Percentiles rank a stretch among this genome's conserved stretches.
Conservation (phyloP, 768 basidiomycete genomes). For the Kwoniella europaea region DNA sequence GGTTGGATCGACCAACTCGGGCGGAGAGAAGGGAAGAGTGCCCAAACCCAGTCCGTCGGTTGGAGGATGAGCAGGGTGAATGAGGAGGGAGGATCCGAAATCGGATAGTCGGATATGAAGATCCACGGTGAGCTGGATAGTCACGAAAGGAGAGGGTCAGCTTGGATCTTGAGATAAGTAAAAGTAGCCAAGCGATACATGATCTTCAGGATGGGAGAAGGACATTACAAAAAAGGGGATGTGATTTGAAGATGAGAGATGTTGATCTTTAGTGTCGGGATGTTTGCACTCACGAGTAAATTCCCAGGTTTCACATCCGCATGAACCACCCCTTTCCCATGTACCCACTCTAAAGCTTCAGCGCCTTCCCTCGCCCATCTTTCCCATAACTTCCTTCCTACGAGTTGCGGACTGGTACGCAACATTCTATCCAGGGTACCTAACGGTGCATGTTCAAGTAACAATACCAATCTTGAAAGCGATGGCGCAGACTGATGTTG, state of each 20-base stretch:
- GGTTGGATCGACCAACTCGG: slow-evolving; percentile 59
- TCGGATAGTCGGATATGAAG: slow-evolving; percentile 59
- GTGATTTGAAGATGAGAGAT: not conserved
- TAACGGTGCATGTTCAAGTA: slow-evolving; percentile 50
- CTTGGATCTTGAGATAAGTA: not conserved
- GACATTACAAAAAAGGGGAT: not conserved
- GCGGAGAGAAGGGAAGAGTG: slow-evolving; percentile 60
- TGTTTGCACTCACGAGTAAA: slow-evolving; percentile 43
- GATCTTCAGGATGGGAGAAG: not conserved
- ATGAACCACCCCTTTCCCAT: slow-evolving; percentile 59
- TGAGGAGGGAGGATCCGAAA: slow-evolving; percentile 59
- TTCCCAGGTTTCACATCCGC: slow-evolving; percentile 62
- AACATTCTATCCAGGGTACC: slow-evolving; percentile 55
- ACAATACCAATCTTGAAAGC: slow-evolving; percentile 42
- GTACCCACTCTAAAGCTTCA: slow-evolving; percentile 56
- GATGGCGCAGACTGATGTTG: slow-evolving; percentile 13
- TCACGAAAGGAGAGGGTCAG: not conserved
- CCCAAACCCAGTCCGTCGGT: slow-evolving; percentile 60
- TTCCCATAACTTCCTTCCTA: slow-evolving; percentile 47
- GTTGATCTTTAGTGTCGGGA: not conserved
- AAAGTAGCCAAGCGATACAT: too few species aligned
- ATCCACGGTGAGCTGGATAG: slow-evolving; percentile 43
- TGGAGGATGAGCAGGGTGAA: slow-evolving; percentile 51
- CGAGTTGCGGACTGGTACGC: slow-evolving; percentile 45
- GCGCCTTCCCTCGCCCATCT: slow-evolving; percentile 57